Percentiles rank a stretch among this genome's conserved stretches.
phyloP scores from a whole-genome alignment of 129 eudicot species.

The Pittosporum tobira region DNA sequence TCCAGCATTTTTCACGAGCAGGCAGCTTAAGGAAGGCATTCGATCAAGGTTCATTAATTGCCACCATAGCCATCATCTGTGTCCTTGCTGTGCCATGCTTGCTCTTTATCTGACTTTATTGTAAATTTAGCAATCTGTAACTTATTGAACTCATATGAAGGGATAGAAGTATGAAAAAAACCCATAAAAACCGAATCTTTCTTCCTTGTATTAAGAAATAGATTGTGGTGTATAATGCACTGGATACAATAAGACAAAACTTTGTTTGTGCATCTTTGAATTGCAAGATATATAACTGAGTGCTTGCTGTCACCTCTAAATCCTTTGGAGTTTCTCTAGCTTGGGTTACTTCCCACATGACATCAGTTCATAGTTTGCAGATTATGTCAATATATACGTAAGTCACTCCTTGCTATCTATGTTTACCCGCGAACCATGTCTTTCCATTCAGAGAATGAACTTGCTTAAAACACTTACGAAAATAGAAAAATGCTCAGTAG shows the following conservation, averaged over 20 bases:
- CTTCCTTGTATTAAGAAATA: background rate
- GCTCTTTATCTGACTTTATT: slow-evolving; percentile 43
- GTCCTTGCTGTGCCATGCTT: slow-evolving; percentile 57
- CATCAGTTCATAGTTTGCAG: background rate
- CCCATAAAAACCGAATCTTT: background rate
- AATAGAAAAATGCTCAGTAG: background rate
- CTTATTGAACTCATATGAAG: background rate
- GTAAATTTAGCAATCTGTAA: background rate
- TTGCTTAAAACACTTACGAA: too few species aligned
- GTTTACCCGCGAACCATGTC: too few species aligned
- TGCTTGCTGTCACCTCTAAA: background rate
- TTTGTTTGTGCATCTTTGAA: too few species aligned
- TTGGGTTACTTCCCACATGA: background rate
- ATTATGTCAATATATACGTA: too few species aligned
- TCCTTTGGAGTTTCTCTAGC: background rate
- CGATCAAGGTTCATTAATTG: slow-evolving; percentile 75
- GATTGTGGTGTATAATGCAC: background rate
- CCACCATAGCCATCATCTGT: slow-evolving; percentile 70
- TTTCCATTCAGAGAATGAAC: background rate
- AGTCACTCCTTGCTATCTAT: too few species aligned
- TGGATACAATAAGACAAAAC: background rate
- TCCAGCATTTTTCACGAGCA: slow-evolving; percentile 72
- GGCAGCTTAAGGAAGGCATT: slow-evolving; percentile 66
- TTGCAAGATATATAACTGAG: background rate
- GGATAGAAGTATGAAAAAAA: background rate